Percentiles rank a stretch among this genome's conserved stretches.
Conservation (phyloP, 129 eudicot species). For the Cynara cardunculus region DNA sequence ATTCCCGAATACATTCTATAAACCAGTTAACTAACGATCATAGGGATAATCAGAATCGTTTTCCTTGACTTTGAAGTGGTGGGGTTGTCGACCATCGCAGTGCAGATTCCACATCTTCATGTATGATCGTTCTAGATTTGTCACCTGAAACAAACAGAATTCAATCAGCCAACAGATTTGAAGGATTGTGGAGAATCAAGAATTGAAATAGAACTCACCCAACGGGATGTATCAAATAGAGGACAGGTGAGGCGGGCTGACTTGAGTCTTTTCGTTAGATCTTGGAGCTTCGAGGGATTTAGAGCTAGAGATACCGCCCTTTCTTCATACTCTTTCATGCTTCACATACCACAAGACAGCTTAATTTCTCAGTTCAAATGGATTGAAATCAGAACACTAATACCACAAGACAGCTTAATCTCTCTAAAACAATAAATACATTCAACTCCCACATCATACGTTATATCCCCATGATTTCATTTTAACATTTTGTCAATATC, state of each 20-base stretch:
- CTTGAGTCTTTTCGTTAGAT: constrained; percentile 57
- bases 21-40: constrained; percentile 36
- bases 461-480: no score
- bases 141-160: constrained; percentile 36
- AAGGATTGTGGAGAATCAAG: no score
- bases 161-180: background rate
- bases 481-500: no score
- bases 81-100: constrained; percentile 67
- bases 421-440: no score
- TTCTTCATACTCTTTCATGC: constrained; percentile 76
- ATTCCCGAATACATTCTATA: background rate
- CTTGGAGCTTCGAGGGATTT: constrained; percentile 51
- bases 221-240: constrained; percentile 61
- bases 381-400: no score
- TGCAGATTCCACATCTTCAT: constrained; percentile 73
- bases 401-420: no score
- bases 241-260: constrained; percentile 67
- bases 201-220: no score
- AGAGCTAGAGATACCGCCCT: constrained; percentile 59
- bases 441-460: no score
- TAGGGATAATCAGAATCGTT: constrained; percentile 53
- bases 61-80: constrained; percentile 64
- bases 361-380: background rate
- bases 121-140: constrained; percentile 64
- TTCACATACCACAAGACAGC: constrained; percentile 9